Evolutionary conservation across 306 rosid genomes (phyloP).

Genomic region (Gillenia trifoliata): DNA sequence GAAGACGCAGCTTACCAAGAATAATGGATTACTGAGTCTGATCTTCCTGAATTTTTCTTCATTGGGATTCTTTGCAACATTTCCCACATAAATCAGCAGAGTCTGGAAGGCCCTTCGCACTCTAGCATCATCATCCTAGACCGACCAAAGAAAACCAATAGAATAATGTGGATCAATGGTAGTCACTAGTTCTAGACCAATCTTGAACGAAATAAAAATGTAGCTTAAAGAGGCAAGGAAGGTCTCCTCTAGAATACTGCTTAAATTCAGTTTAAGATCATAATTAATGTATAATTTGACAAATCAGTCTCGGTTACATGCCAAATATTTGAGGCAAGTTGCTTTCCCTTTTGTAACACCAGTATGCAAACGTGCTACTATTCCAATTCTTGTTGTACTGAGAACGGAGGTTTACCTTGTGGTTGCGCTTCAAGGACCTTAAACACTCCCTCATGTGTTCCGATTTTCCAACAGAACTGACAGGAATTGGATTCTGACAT

Average conservation of each 20-base stretch:
- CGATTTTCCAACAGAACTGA: slow-evolving; percentile 27
- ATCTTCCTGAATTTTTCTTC: slow-evolving; percentile 85
- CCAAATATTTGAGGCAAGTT: neutral
- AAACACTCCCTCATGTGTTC: slow-evolving; percentile 55
- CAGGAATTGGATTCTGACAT: slow-evolving; percentile 34
- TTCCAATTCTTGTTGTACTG: neutral
- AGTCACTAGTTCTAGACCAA: neutral
- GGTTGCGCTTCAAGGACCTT: slow-evolving; percentile 54
- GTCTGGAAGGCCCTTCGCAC: slow-evolving; percentile 75
- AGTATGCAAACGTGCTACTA: neutral
- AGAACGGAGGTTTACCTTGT: slow-evolving; percentile 35
- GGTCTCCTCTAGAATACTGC: neutral
- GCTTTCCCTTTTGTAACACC: neutral
- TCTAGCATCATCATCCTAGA: slow-evolving; percentile 68
- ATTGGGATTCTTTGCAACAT: slow-evolving; percentile 72
- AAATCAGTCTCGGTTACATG: too few relatives aligned
- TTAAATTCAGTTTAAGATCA: neutral
- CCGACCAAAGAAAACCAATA: slow-evolving; percentile 9
- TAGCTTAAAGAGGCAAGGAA: neutral
- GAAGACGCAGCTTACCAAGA: slow-evolving; percentile 47
- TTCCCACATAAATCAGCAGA: slow-evolving; percentile 65
- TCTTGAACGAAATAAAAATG: neutral
- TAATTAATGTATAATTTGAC: neutral
- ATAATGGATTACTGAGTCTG: slow-evolving; percentile 59
- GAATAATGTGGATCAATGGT: too few relatives aligned